Percentiles rank a stretch among this genome's conserved stretches.
phyloP scores from a whole-genome alignment of 2,329 filamentous ascomycete species.

The Xylaria arbuscula region DNA sequence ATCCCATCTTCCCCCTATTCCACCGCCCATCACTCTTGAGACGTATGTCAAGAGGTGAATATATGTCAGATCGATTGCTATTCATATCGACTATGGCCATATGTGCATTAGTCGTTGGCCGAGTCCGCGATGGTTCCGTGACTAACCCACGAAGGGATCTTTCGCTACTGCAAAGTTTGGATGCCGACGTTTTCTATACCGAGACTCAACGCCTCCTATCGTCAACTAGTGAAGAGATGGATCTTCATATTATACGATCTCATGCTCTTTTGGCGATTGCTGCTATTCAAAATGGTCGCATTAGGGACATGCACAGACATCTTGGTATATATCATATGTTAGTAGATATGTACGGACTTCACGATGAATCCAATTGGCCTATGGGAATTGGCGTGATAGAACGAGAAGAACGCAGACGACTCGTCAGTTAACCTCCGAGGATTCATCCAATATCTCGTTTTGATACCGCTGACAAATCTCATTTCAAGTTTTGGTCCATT shows the following conservation, averaged over 20 bases:
- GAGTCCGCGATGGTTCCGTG: conserved; percentile 27
- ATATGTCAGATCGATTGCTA: conserved; percentile 19
- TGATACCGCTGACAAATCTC: conserved; percentile 8
- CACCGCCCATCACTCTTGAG: conserved; percentile 18
- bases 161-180: conserved; percentile 3
- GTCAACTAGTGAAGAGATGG: conserved; percentile 7
- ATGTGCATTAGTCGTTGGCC: conserved; percentile 23
- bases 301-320: conserved; percentile 18
- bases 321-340: conserved; percentile 27
- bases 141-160: conserved; percentile 26
- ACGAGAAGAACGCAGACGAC: conserved; percentile 26
- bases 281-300: conserved; percentile 26
- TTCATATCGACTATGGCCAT: conserved; percentile 29
- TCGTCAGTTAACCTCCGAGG: conserved; percentile 11
- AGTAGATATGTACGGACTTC: conserved; percentile 30
- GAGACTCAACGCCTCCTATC: conserved; percentile 20
- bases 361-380: conserved; percentile 30
- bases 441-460: too few species aligned
- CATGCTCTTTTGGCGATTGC: conserved; percentile 26
- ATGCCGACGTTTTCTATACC: conserved; percentile 20
- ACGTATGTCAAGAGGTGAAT: conserved; percentile 26
- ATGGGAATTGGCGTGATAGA: conserved; percentile 19
- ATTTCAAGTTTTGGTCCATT: conserved; percentile 28
- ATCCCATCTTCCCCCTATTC: conserved; percentile 27
- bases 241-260: conserved; percentile 29